Base-by-base conservation (phyloP, 2,329 filamentous ascomycete species). In the Aspergillus ustus region DNA sequence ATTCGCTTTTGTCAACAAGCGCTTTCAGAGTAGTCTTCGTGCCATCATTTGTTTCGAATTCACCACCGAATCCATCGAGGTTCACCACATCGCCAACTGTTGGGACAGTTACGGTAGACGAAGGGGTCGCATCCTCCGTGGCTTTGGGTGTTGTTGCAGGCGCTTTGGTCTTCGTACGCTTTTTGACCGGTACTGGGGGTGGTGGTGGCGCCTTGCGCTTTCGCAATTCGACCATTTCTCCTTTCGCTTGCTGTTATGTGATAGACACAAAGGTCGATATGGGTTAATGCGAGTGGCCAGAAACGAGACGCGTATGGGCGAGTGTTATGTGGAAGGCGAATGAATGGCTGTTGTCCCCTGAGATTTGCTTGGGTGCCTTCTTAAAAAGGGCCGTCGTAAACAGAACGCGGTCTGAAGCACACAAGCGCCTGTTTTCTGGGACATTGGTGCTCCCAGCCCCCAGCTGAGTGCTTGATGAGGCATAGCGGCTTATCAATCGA, bases 21-120 rank as follows among this genome's bases (percentile, higher is more conserved):
- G 88, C 83, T 80, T 92, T 90, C 62, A 99, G 82, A 1, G 88
- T 92, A 6, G 90, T 93, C 80, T 90, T 91, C 57, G 84, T 81
- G 70, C 93, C 93, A 66, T 96, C 92, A 67, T 98, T 88, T 65
- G 90, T 95, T 82, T 95, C 87, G 66, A 99, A 81, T 73, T 95
- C 89, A 59, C 85, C 85, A 60, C 86, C 86, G 68, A 89, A 88
- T 31, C 73, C 75, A 15, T 84, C 78, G 54, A 89, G 76, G 52
- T 80, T 72, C 66, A 89, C 78, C 28, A 73, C 82, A 65, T 85
- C 81, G 65, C 85, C 86, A 31, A 81, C 78, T 37, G 72, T 69
- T 46, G 67, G 74, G 43, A 69, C 63, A 17, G 52, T 66, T 31
- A 57, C 54, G 43, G 65, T 25, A 25, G 64, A 29, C 25, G 60